These are phyloP conservation scores for Diophrys sp. DNA, from an alignment of 73 alveolate genomes.

Conservation along the genomic window DNA sequence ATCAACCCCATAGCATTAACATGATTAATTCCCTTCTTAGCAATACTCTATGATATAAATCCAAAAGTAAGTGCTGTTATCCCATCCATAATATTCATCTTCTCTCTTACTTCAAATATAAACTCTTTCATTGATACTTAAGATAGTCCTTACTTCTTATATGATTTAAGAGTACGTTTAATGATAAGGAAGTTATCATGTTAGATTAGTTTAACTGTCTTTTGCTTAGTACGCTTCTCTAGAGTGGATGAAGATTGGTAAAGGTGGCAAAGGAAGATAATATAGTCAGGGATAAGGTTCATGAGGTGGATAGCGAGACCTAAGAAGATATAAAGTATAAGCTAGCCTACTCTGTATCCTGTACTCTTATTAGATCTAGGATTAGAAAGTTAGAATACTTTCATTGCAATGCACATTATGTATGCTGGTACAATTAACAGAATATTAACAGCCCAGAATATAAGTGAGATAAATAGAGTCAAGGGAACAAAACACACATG, in stretches of 20 bases:
- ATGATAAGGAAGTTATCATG: background rate
- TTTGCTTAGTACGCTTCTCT: background rate
- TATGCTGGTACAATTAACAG: background rate
- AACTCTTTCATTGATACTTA: background rate
- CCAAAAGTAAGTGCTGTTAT: background rate
- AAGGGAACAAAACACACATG: background rate
- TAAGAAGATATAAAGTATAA: conserved; percentile 1
- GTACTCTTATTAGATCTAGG: background rate
- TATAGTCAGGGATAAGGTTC: conserved; percentile 1
- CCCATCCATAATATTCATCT: conserved; percentile 12
- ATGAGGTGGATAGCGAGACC: conserved; percentile 4
- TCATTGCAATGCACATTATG: background rate
- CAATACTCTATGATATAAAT: background rate
- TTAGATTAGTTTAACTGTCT: background rate
- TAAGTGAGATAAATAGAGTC: background rate
- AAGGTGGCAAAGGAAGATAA: background rate
- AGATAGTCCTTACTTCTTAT: background rate
- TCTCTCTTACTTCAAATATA: conserved; percentile 1
- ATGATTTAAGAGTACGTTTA: background rate
- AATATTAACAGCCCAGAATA: background rate
- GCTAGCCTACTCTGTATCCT: background rate
- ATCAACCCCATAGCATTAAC: background rate
- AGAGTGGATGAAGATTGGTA: background rate
- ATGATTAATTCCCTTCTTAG: background rate
- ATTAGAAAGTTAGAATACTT: background rate